phyloP scores from a whole-genome alignment of 495 filamentous ascomycete species.

The Parathielavia hyrcaniae region DNA sequence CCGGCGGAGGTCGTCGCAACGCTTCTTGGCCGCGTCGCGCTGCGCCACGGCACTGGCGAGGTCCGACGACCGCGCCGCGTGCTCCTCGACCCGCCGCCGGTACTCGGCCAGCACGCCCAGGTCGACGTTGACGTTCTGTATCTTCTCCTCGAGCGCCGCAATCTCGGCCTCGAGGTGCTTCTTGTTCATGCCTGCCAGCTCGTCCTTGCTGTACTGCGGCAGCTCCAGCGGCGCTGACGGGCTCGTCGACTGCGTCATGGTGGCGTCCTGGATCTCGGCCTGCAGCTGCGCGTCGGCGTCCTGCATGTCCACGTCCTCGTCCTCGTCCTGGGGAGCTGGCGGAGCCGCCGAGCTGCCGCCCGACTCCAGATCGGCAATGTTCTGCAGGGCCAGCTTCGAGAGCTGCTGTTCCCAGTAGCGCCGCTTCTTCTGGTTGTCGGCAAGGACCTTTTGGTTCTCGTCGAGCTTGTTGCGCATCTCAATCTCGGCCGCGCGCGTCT shows the following conservation, averaged over 20 bases:
- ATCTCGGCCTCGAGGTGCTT: slow-evolving; percentile 80
- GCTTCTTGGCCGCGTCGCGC: slow-evolving; percentile 81
- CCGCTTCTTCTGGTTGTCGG: slow-evolving; percentile 78
- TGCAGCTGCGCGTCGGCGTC: slow-evolving; percentile 27
- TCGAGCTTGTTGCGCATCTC: slow-evolving; percentile 98
- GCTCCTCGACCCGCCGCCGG: slow-evolving; percentile 80
- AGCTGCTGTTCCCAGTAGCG: slow-evolving; percentile 86
- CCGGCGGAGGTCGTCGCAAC: slow-evolving; percentile 83
- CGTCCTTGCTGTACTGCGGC: slow-evolving; percentile 79
- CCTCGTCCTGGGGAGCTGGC: slow-evolving; percentile 14
- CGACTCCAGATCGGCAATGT: slow-evolving; percentile 58
- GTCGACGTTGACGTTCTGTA: slow-evolving; percentile 80
- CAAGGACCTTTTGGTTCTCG: slow-evolving; percentile 83
- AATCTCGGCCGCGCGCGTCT: slow-evolving; percentile 83
- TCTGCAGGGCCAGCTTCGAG: slow-evolving; percentile 69
- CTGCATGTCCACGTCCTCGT: slow-evolving; percentile 19
- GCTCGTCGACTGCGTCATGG: slow-evolving; percentile 26
- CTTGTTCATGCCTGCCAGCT: slow-evolving; percentile 89
- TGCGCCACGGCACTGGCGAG: slow-evolving; percentile 64
- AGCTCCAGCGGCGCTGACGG: slow-evolving; percentile 47
- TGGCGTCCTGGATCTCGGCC: slow-evolving; percentile 21
- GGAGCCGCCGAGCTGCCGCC: slow-evolving; percentile 16
- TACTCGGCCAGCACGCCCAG: slow-evolving; percentile 90
- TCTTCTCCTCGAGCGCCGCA: slow-evolving; percentile 86
- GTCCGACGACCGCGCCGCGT: slow-evolving; percentile 73